These are phyloP conservation scores for Colletotrichum siamense DNA, from an alignment of 2,329 filamentous ascomycete genomes.

Conservation along the genomic window DNA sequence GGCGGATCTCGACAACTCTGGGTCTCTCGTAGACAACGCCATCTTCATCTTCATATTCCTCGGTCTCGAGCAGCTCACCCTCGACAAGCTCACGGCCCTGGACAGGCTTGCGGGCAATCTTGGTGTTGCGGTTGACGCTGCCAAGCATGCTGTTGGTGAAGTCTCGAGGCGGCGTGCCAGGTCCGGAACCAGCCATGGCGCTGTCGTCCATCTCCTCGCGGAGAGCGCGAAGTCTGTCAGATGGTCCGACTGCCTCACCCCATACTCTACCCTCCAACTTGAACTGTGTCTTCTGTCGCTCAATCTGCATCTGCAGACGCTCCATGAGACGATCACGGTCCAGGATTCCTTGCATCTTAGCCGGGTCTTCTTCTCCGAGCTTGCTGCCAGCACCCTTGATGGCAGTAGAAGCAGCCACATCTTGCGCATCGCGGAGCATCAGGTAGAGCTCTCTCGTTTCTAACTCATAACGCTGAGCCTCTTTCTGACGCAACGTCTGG, in stretches of 20 bases:
- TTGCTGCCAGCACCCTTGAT: conserved; percentile 54
- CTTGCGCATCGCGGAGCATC: conserved; percentile 97
- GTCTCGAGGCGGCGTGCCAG: conserved; percentile 61
- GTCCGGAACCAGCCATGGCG: conserved; percentile 48
- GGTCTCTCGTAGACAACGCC: conserved; percentile 79
- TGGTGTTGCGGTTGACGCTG: conserved; percentile 68
- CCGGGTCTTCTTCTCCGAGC: conserved; percentile 69
- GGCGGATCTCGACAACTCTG: conserved; percentile 77
- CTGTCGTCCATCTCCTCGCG: conserved; percentile 91
- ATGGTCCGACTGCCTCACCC: conserved; percentile 82
- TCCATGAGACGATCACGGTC: conserved; percentile 93
- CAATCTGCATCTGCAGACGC: conserved; percentile 91
- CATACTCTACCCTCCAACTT: conserved; percentile 94
- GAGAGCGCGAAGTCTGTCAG: conserved; percentile 88
- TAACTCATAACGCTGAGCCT: conserved; percentile 92
- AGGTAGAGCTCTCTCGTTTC: conserved; percentile 97
- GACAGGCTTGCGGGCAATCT: conserved; percentile 61
- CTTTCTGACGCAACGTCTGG: conserved; percentile 84
- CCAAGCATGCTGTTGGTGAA: conserved; percentile 78
- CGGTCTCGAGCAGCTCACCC: conserved; percentile 40
- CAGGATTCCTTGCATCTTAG: conserved; percentile 88
- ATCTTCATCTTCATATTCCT: conserved; percentile 60
- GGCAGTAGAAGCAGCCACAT: conserved; percentile 89
- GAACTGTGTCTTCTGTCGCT: conserved; percentile 96
- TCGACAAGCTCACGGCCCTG: conserved; percentile 48